Conservation (phyloP, 257 asterid species). For the Ocimum tenuiflorum region DNA sequence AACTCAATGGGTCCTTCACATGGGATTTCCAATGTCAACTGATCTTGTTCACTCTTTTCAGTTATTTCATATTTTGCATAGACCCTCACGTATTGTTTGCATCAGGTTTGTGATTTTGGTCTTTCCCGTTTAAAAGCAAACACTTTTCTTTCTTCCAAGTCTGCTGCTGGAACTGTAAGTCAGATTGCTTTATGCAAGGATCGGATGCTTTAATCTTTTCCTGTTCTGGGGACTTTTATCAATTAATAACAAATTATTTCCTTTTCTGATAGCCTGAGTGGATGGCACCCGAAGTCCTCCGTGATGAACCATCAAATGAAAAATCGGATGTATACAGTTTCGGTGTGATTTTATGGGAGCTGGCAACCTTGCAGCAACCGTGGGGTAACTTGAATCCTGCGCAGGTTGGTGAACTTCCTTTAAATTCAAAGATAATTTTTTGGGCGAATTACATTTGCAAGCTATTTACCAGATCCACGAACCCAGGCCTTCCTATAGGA, state of each 20-base stretch:
- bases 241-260: slow-evolving; percentile 7
- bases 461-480: not conserved
- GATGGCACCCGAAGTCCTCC: slow-evolving; percentile 99
- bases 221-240: slow-evolving; percentile 6
- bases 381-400: slow-evolving; percentile 79
- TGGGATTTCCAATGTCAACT: not conserved
- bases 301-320: slow-evolving; percentile 87
- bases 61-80: not conserved
- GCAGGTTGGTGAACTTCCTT: slow-evolving; percentile 52
- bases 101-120: slow-evolving; percentile 95
- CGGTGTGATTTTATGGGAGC: slow-evolving; percentile 93
- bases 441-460: not conserved
- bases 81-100: slow-evolving; percentile 22
- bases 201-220: slow-evolving; percentile 16
- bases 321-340: slow-evolving; percentile 90
- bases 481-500: not conserved
- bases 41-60: not conserved
- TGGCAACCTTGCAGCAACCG: slow-evolving; percentile 80
- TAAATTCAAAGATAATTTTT: not conserved
- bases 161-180: slow-evolving; percentile 98
- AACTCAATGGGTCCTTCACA: not conserved
- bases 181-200: slow-evolving; percentile 16
- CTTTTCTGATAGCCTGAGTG: slow-evolving; percentile 75
- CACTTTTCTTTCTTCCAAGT: slow-evolving; percentile 90
- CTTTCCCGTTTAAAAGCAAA: slow-evolving; percentile 89